Evolutionary conservation across 129 eudicot species (phyloP).

Genomic region (Flaveria linearis): DNA sequence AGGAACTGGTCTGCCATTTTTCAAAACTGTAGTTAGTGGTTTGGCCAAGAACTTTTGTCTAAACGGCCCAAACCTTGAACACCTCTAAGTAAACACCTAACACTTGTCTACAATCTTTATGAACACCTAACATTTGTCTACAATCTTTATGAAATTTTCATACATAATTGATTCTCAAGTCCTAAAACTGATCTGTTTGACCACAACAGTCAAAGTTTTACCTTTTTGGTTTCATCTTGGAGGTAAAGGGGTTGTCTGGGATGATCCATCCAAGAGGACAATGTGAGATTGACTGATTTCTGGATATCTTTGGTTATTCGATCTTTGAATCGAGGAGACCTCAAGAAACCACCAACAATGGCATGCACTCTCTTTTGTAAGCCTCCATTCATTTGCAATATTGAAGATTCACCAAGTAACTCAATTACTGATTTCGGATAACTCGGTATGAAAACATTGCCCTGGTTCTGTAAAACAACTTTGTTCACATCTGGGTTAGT

Average conservation of each 20-base stretch:
- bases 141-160: not conserved
- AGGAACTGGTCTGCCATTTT: not conserved
- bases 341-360: slow-evolving; percentile 66
- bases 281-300: slow-evolving; percentile 47
- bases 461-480: slow-evolving; percentile 69
- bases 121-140: not conserved
- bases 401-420: slow-evolving; percentile 76
- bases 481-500: slow-evolving; percentile 93
- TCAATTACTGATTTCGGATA: slow-evolving; percentile 86
- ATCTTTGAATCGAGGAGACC: slow-evolving; percentile 76
- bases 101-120: not conserved
- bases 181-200: not conserved
- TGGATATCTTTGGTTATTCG: slow-evolving; percentile 68
- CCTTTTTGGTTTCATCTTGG: slow-evolving; percentile 89
- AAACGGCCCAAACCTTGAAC: not conserved
- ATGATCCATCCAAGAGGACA: slow-evolving; percentile 58
- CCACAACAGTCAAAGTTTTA: slow-evolving; percentile 22
- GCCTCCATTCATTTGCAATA: slow-evolving; percentile 71
- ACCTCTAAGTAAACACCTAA: not conserved
- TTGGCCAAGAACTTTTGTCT: not conserved
- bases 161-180: not conserved
- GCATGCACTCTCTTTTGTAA: slow-evolving; percentile 80
- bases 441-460: slow-evolving; percentile 66
- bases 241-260: slow-evolving; percentile 43
- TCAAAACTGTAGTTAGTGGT: not conserved